Base-by-base conservation (phyloP, 2,329 filamentous ascomycete species). In the Phaeosphaeria sp. region DNA sequence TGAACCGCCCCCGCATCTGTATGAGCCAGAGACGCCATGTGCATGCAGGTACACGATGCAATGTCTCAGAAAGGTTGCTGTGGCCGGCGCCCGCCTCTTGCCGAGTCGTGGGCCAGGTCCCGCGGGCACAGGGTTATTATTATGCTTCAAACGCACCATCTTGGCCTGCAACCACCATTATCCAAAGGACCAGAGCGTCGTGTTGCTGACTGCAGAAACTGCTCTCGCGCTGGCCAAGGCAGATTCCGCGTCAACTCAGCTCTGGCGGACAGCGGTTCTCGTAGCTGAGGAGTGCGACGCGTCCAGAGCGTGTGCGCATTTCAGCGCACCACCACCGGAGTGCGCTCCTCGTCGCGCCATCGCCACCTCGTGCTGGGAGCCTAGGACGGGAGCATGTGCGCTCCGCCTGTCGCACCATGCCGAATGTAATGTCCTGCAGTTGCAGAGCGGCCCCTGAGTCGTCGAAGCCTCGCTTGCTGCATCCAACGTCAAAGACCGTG, bases 401-500 rank as follows among this genome's bases (percentile, higher is more conserved):
- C 60, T 55, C 60, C 60, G 65, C 66, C 58, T 68, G 72, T 72
- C 69, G 65, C 71, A 73, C 72, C 65, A 74, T 62, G 36, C 43
- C 48, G 50, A 60, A 52, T 62, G 67, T 63, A 68, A 69, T 70
- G 55, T 55, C 50, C 47, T 46, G 36, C 44, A 50, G 23, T 60
- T 49, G 55, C 41, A 48, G 46, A 50, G 54, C 44, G 60, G 54
- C 64, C 69, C 66, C 65, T 68, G 62, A 61, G 55, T 62, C 64
- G 60, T 59, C n/a, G 36, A 15, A 39, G 36, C 15, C 36, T 39
- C 66, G 66, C 63, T 66, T 64, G 62, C 52, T 64, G 64, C 60
- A 63, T 57, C 59, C 58, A 50, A 58, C 44, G 51, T 62, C 58
- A 52, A 46, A 56, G 66, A 58, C 67, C 58, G 66, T 71, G 67